Conservation (phyloP, 2,329 filamentous ascomycete species). For the Dothistroma septosporum region DNA sequence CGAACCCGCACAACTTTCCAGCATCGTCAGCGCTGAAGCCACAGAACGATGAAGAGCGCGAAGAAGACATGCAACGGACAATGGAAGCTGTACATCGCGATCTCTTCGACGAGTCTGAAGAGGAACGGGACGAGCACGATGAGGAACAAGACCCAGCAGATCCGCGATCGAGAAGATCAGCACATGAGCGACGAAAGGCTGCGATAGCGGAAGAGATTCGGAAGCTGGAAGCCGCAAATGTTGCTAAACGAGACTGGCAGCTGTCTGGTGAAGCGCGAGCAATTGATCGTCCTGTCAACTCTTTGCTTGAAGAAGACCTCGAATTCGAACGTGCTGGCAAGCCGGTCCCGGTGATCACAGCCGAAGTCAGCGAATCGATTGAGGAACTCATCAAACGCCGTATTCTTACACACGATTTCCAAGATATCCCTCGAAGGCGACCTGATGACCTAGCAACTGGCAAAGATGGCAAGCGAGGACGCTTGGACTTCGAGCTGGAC, state of each 20-base stretch:
- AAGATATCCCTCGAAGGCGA: conserved; percentile 79
- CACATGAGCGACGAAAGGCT: conserved; percentile 81
- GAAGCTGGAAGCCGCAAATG: conserved; percentile 79
- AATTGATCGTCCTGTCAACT: conserved; percentile 79
- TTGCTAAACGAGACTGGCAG: conserved; percentile 88
- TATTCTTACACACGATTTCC: conserved; percentile 84
- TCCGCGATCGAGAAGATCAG: conserved; percentile 69
- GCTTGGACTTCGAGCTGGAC: conserved; percentile 65
- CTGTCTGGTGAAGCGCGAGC: conserved; percentile 83
- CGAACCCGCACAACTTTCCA: conserved; percentile 52
- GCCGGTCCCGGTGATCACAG: conserved; percentile 88
- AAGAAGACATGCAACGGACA: conserved; percentile 70
- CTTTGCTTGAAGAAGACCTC: conserved; percentile 86
- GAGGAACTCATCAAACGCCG: conserved; percentile 92
- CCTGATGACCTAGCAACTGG: conserved; percentile 67
- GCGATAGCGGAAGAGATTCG: conserved; percentile 87
- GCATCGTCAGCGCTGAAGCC: conserved; percentile 35
- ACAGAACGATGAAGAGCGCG: conserved; percentile 39
- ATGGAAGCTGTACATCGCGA: conserved; percentile 86
- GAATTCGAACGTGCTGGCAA: conserved; percentile 96
- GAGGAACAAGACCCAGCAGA: conserved; percentile 63
- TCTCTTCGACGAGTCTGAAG: conserved; percentile 69
- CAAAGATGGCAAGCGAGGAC: conserved; percentile 61
- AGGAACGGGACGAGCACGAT: conserved; percentile 56
- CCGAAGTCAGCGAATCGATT: conserved; percentile 83